A percentile compares a stretch with the other conserved stretches of the same genome.
These are phyloP conservation scores for Mrakiaceae sp. DNA, from an alignment of 1,284 basidiomycete species.

Conservation along the genomic window DNA sequence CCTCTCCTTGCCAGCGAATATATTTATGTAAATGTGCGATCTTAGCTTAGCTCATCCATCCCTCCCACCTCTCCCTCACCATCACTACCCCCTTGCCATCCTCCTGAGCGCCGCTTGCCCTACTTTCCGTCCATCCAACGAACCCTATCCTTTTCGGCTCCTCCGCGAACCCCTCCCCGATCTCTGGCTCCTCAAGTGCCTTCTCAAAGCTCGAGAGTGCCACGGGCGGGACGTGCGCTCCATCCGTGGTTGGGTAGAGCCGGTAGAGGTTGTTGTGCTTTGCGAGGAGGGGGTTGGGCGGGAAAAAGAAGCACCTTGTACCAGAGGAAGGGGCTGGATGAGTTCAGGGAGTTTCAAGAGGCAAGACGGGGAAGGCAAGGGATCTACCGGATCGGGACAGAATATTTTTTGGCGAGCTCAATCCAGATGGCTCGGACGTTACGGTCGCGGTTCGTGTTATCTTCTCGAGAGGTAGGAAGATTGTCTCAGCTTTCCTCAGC, in stretches of 20 bases:
- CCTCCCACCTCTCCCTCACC: slow-evolving; percentile 57
- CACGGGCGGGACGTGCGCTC: slow-evolving; percentile 51
- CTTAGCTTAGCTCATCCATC: slow-evolving; percentile 41
- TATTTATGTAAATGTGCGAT: background rate
- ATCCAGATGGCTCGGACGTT: slow-evolving; percentile 59
- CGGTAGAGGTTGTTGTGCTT: slow-evolving; percentile 69
- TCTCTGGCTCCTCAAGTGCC: slow-evolving; percentile 53
- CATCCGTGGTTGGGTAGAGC: slow-evolving; percentile 20
- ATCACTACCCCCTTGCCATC: slow-evolving; percentile 58
- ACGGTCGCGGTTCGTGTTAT: slow-evolving; percentile 72
- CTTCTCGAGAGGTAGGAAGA: slow-evolving; percentile 34
- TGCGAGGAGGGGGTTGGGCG: background rate
- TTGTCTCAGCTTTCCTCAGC: slow-evolving; percentile 49
- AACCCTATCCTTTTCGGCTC: slow-evolving; percentile 68
- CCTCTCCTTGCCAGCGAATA: background rate
- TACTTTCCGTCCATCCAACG: slow-evolving; percentile 27
- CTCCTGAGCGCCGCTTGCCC: background rate
- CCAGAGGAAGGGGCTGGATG: background rate
- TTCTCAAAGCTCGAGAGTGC: slow-evolving; percentile 53
- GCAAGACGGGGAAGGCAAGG: background rate
- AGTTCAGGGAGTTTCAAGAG: background rate
- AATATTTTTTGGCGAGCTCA: slow-evolving; percentile 47
- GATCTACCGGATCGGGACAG: slow-evolving; percentile 48
- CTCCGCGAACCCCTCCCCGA: slow-evolving; percentile 54
- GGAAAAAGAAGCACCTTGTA: background rate